Conservation (phyloP, 768 basidiomycete genomes). For the Amanita pseudoporphyria region DNA sequence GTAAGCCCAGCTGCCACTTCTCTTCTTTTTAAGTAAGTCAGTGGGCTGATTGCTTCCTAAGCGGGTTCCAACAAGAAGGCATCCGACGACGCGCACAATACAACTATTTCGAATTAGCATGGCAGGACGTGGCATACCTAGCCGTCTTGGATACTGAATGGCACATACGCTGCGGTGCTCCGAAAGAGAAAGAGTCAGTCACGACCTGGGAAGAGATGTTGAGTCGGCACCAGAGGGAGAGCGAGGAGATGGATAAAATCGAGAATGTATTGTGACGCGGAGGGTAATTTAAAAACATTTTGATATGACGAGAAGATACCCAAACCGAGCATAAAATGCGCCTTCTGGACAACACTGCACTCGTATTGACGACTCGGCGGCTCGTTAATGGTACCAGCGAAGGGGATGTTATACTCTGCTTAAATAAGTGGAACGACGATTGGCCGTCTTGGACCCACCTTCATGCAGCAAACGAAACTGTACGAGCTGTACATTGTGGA, state of each 20-base stretch:
- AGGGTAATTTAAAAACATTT: too few species aligned
- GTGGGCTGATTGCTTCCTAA: conserved; percentile 12
- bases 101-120: conserved; percentile 31
- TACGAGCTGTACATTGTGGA: too few species aligned
- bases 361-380: too few species aligned
- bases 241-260: background rate
- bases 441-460: too few species aligned
- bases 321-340: background rate
- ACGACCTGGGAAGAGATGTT: conserved; percentile 58
- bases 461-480: too few species aligned
- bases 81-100: conserved; percentile 45
- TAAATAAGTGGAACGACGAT: too few species aligned
- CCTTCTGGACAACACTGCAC: background rate
- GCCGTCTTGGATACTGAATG: conserved; percentile 58
- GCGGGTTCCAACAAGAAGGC: conserved; percentile 58
- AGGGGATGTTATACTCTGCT: too few species aligned
- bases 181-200: conserved; percentile 12
- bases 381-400: too few species aligned
- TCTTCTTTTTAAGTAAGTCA: background rate
- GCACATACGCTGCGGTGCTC: conserved; percentile 20
- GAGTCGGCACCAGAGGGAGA: conserved; percentile 38
- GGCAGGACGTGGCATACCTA: conserved; percentile 53
- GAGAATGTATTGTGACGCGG: too few species aligned
- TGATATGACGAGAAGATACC: too few species aligned
- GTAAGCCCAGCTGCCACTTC: background rate